A percentile compares a stretch with the other conserved stretches of the same genome.
Evolutionary conservation across 2,329 filamentous ascomycete species (phyloP).

Genomic region (Trichoderma pleuroti): DNA sequence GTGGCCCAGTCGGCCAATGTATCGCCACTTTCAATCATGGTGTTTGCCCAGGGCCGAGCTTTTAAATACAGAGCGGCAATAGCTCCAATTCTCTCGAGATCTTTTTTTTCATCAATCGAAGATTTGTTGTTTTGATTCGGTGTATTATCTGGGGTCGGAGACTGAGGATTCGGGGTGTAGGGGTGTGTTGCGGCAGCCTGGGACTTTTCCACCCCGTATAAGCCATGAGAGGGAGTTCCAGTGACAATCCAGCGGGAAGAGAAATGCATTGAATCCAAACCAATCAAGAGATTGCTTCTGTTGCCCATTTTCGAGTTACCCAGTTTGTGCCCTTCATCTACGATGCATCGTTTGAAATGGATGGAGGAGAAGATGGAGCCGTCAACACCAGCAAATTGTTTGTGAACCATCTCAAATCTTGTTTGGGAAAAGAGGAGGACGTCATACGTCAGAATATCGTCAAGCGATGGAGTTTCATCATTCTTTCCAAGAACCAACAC

Average conservation of each 20-base stretch:
- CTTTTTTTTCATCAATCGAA: slow-evolving; percentile 52
- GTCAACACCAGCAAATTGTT: slow-evolving; percentile 30
- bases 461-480: slow-evolving; percentile 52
- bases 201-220: slow-evolving; percentile 61
- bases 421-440: slow-evolving; percentile 73
- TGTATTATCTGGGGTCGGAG: slow-evolving; percentile 24
- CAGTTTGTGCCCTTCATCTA: slow-evolving; percentile 87
- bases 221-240: slow-evolving; percentile 79
- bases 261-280: slow-evolving; percentile 54
- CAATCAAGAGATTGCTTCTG: slow-evolving; percentile 53
- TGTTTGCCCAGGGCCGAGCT: slow-evolving; percentile 74
- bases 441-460: slow-evolving; percentile 64
- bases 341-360: slow-evolving; percentile 83
- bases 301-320: slow-evolving; percentile 58
- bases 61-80: slow-evolving; percentile 69
- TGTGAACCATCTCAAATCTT: slow-evolving; percentile 62
- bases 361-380: slow-evolving; percentile 64
- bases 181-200: neutral
- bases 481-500: slow-evolving; percentile 60
- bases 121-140: slow-evolving; percentile 27
- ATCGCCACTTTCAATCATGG: slow-evolving; percentile 49
- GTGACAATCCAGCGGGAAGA: slow-evolving; percentile 85
- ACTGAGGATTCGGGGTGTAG: neutral
- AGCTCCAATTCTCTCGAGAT: slow-evolving; percentile 63
- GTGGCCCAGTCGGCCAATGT: slow-evolving; percentile 65